Percentiles rank a stretch among this genome's conserved stretches.
phyloP scores from a whole-genome alignment of 1,139 yeast genomes.

The Nakaseomyces delphensis region DNA sequence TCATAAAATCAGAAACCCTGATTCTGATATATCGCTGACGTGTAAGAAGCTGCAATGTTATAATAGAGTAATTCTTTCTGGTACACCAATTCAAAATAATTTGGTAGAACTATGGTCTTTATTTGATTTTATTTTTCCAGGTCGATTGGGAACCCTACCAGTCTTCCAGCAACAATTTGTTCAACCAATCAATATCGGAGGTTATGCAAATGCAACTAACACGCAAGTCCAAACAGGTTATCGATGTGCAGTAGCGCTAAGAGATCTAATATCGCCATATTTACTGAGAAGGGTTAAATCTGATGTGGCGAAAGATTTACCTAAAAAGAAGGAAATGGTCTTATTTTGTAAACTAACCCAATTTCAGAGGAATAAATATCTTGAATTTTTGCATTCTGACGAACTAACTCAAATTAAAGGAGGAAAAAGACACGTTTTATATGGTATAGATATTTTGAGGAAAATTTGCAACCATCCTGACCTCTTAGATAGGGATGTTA shows the following conservation, averaged over 20 bases:
- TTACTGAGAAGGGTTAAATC: slow-evolving; percentile 75
- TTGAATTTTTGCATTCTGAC: slow-evolving; percentile 63
- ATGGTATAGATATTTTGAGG: slow-evolving; percentile 82
- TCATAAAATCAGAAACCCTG: slow-evolving; percentile 92
- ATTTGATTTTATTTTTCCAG: slow-evolving; percentile 92
- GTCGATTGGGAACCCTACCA: slow-evolving; percentile 86
- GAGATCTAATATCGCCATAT: slow-evolving; percentile 87
- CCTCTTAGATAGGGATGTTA: slow-evolving; percentile 50
- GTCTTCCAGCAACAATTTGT: slow-evolving; percentile 90
- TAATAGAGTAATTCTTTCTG: slow-evolving; percentile 78
- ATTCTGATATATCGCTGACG: slow-evolving; percentile 74
- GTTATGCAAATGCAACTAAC: slow-evolving; percentile 94
- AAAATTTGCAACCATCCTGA: slow-evolving; percentile 97
- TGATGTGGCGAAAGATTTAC: slow-evolving; percentile 95
- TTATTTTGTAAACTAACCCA: slow-evolving; percentile 78
- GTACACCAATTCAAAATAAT: slow-evolving; percentile 94
- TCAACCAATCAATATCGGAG: slow-evolving; percentile 91
- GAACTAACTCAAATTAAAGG: slow-evolving; percentile 64
- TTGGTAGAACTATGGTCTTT: slow-evolving; percentile 86
- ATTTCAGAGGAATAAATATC: slow-evolving; percentile 64
- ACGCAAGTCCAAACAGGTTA: slow-evolving; percentile 95
- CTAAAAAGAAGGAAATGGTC: slow-evolving; percentile 89
- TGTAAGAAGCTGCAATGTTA: slow-evolving; percentile 78
- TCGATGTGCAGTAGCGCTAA: slow-evolving; percentile 84
- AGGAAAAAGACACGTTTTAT: slow-evolving; percentile 74